A percentile compares a stretch with the other conserved stretches of the same genome.
These are phyloP conservation scores for Exophiala sp. DNA, from an alignment of 2,329 filamentous ascomycete species.

Conservation along the genomic window DNA sequence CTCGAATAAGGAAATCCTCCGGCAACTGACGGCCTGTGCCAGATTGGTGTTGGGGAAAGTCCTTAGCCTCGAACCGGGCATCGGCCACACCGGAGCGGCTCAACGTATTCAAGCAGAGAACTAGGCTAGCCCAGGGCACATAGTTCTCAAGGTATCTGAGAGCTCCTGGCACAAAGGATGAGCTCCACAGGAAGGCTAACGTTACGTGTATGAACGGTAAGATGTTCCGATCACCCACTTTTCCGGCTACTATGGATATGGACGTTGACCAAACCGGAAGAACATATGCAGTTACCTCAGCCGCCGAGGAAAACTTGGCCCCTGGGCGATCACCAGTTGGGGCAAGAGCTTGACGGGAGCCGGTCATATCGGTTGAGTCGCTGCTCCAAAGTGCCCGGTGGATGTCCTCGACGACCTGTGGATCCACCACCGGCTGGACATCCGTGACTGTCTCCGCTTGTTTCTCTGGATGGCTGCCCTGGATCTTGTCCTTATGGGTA, in stretches of 20 bases:
- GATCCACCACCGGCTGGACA: conserved; percentile 8
- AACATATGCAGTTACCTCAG: conserved; percentile 35
- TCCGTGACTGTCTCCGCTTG: background rate
- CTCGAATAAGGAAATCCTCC: conserved; percentile 55
- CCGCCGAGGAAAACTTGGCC: conserved; percentile 24
- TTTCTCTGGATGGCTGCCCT: conserved; percentile 5
- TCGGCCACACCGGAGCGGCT: conserved; percentile 36
- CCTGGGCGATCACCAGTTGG: conserved; percentile 19
- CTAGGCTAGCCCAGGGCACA: conserved; percentile 49
- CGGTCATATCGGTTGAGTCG: conserved; percentile 1
- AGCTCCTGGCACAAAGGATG: conserved; percentile 33
- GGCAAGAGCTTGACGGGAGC: conserved; percentile 9
- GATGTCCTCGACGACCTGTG: conserved; percentile 12
- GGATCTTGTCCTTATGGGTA: conserved; percentile 14
- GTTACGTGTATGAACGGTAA: conserved; percentile 52
- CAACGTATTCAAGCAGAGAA: conserved; percentile 50
- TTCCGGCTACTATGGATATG: conserved; percentile 42
- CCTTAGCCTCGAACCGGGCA: conserved; percentile 34
- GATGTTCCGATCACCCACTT: conserved; percentile 48
- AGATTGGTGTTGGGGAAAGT: conserved; percentile 42
- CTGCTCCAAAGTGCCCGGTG: conserved; percentile 27
- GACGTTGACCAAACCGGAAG: conserved; percentile 37
- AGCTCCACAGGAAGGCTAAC: conserved; percentile 48
- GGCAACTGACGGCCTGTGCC: conserved; percentile 45
- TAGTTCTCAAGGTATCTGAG: conserved; percentile 39